Conservation (phyloP, 805 yeast species). For the Starmerella apis region DNA sequence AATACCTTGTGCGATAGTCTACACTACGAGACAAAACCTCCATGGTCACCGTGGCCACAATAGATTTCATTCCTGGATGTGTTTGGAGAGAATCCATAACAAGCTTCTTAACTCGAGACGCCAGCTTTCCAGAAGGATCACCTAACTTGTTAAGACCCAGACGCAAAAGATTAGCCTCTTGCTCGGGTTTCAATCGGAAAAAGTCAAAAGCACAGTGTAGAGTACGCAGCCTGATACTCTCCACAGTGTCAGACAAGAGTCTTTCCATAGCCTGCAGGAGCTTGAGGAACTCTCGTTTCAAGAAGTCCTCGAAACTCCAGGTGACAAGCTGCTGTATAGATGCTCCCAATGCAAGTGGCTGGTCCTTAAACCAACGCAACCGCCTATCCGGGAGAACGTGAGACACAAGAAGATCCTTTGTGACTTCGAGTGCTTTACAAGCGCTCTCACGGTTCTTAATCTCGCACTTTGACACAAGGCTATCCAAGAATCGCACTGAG, state of each 20-base stretch:
- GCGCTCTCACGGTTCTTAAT: conserved; percentile 92
- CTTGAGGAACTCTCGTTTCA: conserved; percentile 65
- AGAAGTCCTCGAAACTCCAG: conserved; percentile 79
- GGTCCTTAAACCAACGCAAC: conserved; percentile 67
- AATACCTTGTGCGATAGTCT: conserved; percentile 82
- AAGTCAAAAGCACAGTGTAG: conserved; percentile 70
- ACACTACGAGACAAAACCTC: conserved; percentile 62
- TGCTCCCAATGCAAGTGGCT: conserved; percentile 41
- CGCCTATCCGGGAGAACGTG: conserved; percentile 75
- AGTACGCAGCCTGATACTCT: conserved; percentile 71
- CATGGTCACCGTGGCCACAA: conserved; percentile 66
- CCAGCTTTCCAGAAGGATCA: conserved; percentile 80
- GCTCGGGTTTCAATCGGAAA: conserved; percentile 82
- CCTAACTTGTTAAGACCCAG: conserved; percentile 91
- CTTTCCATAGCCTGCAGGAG: conserved; percentile 67
- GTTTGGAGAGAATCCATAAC: conserved; percentile 71
- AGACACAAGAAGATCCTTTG: conserved; percentile 81
- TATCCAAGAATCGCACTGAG: conserved; percentile 72
- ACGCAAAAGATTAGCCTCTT: conserved; percentile 80
- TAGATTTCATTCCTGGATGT: conserved; percentile 90
- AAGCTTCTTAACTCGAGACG: conserved; percentile 77
- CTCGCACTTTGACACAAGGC: conserved; percentile 63
- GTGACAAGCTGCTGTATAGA: conserved; percentile 53
- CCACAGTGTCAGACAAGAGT: conserved; percentile 81
- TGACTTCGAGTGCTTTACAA: conserved; percentile 75